A percentile compares a stretch with the other conserved stretches of the same genome.
Conservation (phyloP, 2,329 filamentous ascomycete species). For the Berkeleyomyces rouxiae region DNA sequence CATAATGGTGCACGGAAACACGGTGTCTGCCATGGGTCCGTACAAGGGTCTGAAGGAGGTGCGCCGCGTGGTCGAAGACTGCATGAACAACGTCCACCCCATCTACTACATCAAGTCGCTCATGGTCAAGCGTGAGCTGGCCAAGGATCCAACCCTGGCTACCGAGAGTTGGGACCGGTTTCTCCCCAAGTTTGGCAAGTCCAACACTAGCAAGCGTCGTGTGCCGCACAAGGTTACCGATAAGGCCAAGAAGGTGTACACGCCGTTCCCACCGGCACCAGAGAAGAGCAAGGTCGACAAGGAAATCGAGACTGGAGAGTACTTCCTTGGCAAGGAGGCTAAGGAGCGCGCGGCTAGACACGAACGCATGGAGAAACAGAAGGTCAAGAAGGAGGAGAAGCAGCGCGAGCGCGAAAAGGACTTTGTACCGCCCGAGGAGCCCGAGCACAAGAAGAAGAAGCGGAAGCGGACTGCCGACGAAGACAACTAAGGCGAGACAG, state of each 20-base stretch:
- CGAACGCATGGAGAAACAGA: conserved; percentile 69
- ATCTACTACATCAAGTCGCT: conserved; percentile 67
- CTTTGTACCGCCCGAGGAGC: conserved; percentile 74
- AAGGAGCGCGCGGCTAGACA: conserved; percentile 72
- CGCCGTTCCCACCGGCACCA: conserved; percentile 86
- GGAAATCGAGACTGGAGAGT: conserved; percentile 96
- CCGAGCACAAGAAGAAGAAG: conserved; percentile 42
- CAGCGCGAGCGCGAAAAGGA: conserved; percentile 69
- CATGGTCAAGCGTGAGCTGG: conserved; percentile 85
- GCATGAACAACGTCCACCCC: conserved; percentile 92
- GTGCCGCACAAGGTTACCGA: conserved; percentile 75
- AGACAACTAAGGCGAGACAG: conserved; percentile 16
- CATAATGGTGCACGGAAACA: conserved; percentile 92
- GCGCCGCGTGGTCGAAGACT: conserved; percentile 76
- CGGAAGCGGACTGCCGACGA: conserved; percentile 30
- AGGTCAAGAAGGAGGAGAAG: conserved; percentile 75
- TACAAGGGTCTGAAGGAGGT: conserved; percentile 92
- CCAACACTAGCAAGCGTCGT: conserved; percentile 67
- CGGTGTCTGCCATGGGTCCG: conserved; percentile 77
- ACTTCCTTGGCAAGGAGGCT: conserved; percentile 83
- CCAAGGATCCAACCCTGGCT: conserved; percentile 72
- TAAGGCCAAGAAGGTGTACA: conserved; percentile 89
- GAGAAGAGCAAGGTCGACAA: conserved; percentile 98
- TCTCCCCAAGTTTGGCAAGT: conserved; percentile 92
- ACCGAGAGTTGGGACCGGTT: conserved; percentile 93